Base-by-base conservation (phyloP, 768 basidiomycete species). In the Auricularia cornea region DNA sequence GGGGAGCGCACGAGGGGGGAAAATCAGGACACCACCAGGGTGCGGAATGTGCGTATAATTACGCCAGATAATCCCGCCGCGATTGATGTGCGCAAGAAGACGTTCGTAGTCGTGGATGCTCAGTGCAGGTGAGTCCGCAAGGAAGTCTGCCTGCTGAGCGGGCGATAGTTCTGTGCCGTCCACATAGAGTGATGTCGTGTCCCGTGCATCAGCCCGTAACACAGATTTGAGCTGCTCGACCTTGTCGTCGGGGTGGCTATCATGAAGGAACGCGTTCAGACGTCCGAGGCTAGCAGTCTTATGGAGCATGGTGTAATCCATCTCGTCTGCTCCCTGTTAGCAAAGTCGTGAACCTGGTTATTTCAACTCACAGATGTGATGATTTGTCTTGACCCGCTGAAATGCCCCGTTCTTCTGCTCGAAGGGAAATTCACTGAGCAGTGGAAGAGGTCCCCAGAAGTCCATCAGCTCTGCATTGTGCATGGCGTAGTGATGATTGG, bases 401-500 rank as follows among this genome's bases (percentile, higher is more conserved):
- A 31, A 3, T 26, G 10, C 3, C 3, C 26, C 12, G 54, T 29
- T 56, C 10, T 56, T 28, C 44, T 31, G 54, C 30, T 56, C 54
- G 54, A 4, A 56, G 4, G 20, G 54, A 26, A 56, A 56, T 18
- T 56, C 54, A 26, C 28, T 29, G 14, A 56, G 54, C 3, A 18
- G 54, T 3, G 30, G 26, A 28, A 56, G 54, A 4, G 54, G 54
- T 3, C 54, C 54, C 54, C 54, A 56, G 26, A 28, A 31, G 4
- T 18, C 3, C 54, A 56, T 56, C 23, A 56, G 10, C 12, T 56
- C 30, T 3, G 4, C 20, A 56, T n/a, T 14, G 30, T 56, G 54
- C 54, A 56, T 56, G 54, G 54, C 54, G 30, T 56, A 56, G 28
- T 56, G 54, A 23, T 56, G 54, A 29, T 56, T 56, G 26, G 54